Evolutionary conservation across 2,329 filamentous ascomycete species (phyloP).

Genomic region (Phialemoniopsis sp.): DNA sequence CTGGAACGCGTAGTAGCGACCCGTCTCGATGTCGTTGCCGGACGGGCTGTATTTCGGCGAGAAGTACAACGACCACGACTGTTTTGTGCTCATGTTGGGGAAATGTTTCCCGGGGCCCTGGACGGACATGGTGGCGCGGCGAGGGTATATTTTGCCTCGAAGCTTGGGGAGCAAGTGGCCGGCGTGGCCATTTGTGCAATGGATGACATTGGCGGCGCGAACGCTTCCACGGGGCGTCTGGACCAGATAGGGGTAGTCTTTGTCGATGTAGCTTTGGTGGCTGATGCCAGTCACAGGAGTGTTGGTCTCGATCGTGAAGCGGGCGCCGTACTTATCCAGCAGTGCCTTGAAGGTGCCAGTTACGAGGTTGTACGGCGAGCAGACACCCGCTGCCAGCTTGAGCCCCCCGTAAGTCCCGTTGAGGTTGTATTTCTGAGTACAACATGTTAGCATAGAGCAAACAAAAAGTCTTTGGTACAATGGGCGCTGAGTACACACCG

Average conservation of each 20-base stretch:
- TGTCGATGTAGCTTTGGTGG: too few relatives aligned
- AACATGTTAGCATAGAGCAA: too few relatives aligned
- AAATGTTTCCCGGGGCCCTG: constrained; percentile 23
- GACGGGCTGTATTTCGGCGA: background rate
- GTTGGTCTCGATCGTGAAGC: too few relatives aligned
- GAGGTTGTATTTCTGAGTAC: too few relatives aligned
- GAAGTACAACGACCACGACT: constrained; percentile 12
- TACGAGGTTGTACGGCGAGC: constrained; percentile 34
- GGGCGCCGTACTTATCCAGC: constrained; percentile 13
- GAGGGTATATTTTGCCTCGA: constrained; percentile 27
- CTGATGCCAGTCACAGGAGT: constrained; percentile 22
- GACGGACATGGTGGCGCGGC: constrained; percentile 36
- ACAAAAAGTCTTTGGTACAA: too few relatives aligned
- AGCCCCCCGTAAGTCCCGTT: constrained; percentile 8
- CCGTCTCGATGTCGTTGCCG: background rate
- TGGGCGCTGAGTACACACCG: too few relatives aligned
- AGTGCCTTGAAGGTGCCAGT: constrained; percentile 26
- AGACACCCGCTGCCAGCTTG: constrained; percentile 26
- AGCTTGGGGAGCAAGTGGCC: constrained; percentile 37
- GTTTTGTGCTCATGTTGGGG: constrained; percentile 3
- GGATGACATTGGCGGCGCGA: constrained; percentile 25
- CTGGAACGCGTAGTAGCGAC: constrained; percentile 9
- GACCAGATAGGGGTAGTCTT: constrained; percentile 19
- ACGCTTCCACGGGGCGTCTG: constrained; percentile 29
- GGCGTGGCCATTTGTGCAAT: constrained; percentile 36